Evolutionary conservation across 1,284 basidiomycete genomes (phyloP).

Genomic region (Inonotus hispidus): DNA sequence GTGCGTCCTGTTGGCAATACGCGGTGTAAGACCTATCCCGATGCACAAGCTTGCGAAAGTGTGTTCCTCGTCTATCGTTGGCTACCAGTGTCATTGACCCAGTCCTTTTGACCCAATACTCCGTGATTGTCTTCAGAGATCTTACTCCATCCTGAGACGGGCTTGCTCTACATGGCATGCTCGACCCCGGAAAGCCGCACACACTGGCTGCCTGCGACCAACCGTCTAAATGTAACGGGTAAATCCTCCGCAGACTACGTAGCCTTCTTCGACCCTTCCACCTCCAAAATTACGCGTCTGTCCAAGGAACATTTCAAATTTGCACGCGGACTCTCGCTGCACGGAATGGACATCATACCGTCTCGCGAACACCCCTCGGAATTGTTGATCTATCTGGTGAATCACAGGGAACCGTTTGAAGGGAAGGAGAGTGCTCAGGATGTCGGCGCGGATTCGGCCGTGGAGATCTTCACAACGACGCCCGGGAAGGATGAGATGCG

Average conservation of each 20-base stretch:
- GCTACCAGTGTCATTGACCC: neutral
- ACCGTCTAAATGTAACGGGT: slow-evolving; percentile 41
- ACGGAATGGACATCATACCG: slow-evolving; percentile 69
- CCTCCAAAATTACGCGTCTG: slow-evolving; percentile 43
- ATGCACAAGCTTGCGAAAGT: slow-evolving; percentile 65
- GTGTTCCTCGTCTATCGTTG: slow-evolving; percentile 16
- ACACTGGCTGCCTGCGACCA: slow-evolving; percentile 51
- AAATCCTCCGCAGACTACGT: slow-evolving; percentile 50
- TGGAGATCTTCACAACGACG: slow-evolving; percentile 64
- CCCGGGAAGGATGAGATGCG: slow-evolving; percentile 40
- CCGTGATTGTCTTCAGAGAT: slow-evolving; percentile 43
- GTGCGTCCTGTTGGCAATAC: slow-evolving; percentile 40
- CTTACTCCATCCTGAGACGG: slow-evolving; percentile 49
- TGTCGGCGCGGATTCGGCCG: slow-evolving; percentile 63
- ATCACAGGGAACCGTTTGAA: slow-evolving; percentile 49
- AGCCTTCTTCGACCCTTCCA: slow-evolving; percentile 52
- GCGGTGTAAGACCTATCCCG: slow-evolving; percentile 43
- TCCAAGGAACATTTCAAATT: slow-evolving; percentile 35
- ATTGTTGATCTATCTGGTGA: slow-evolving; percentile 65
- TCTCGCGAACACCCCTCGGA: slow-evolving; percentile 42
- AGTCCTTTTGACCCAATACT: no score
- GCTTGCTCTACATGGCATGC: slow-evolving; percentile 66
- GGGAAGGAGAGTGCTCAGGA: slow-evolving; percentile 28
- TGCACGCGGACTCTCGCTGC: slow-evolving; percentile 47
- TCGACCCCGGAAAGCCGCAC: slow-evolving; percentile 46